Evolutionary conservation across 345 rosid genomes (phyloP), one percentile per base, ranked within the genome.

Genomic region (Raphanus raphanistrum): DNA sequence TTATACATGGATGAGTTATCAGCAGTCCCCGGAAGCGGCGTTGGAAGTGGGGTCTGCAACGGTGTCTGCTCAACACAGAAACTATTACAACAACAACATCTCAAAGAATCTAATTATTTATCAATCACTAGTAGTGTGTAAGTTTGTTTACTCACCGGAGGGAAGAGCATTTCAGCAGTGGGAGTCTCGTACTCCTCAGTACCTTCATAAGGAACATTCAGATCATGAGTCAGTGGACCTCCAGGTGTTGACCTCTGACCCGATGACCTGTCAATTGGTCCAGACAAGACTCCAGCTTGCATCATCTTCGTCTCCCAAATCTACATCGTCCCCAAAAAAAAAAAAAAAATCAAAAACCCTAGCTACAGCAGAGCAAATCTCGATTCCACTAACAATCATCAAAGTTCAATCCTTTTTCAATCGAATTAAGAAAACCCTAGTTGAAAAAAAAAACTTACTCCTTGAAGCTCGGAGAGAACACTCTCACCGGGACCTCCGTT

Each of bases 181-280:
- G 99, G 99, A 63, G 99, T 96, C 83, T 96, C 98, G 21, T 87
- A 96, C 82, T 96, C 99, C 82, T 96, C 99, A 0, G 92, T 80
- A 65, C 91, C 98, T 74, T 96, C 92, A 68, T 96, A 96, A 0
- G 99, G 99, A 13, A 91, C 99, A 85, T 96, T 96, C 28, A 96
- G 89, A 81, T 96, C 99, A 50, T 90, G 98, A 21, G 93, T 86
- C 61, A 87, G 65, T 10, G 84, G 84, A 61, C 86, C 91, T 28
- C 92, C 97, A 8, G 90, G 86, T 1, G 82, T 78, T 1, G 84
- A 75, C 88, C 86, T 92, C 27, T 82, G 75, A 48, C 72, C 85
- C 0, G 90, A 79, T 9, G 96, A 84, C 85, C 98, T 87, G 50
- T 90, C 97, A 12, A 86, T 87, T 0, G 93, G 92, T 52, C 90